These are phyloP conservation scores for Boletus sp. DNA, from an alignment of 1,284 basidiomycete species.

Conservation along the genomic window DNA sequence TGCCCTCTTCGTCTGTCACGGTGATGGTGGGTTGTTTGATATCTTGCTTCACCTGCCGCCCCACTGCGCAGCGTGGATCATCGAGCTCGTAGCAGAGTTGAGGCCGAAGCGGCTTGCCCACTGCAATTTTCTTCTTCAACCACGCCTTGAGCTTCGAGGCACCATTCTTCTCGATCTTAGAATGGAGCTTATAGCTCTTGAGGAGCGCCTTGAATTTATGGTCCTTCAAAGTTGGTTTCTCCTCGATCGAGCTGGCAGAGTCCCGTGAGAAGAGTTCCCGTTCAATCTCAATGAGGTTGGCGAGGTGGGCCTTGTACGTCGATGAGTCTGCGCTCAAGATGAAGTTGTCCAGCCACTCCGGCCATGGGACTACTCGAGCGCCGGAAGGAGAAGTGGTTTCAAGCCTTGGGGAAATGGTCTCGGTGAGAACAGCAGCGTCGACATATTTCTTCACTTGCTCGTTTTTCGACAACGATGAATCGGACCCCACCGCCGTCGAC, in stretches of 20 bases:
- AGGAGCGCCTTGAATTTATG: slow-evolving; percentile 40
- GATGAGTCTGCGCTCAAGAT: slow-evolving; percentile 40
- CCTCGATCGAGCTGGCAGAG: slow-evolving; percentile 30
- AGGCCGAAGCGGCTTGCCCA: slow-evolving; percentile 41
- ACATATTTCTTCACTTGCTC: slow-evolving; percentile 25
- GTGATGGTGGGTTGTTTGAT: slow-evolving; percentile 25
- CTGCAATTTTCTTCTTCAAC: slow-evolving; percentile 59
- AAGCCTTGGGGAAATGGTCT: slow-evolving; percentile 21
- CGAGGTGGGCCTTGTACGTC: slow-evolving; percentile 42
- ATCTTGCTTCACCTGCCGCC: slow-evolving; percentile 41
- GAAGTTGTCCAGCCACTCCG: slow-evolving; percentile 43
- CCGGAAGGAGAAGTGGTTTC: slow-evolving; percentile 32
- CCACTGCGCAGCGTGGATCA: slow-evolving; percentile 43
- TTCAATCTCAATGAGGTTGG: slow-evolving; percentile 45
- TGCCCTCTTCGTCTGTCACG: slow-evolving; percentile 33
- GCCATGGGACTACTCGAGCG: slow-evolving; percentile 41
- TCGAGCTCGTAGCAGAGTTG: slow-evolving; percentile 44
- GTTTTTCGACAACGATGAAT: slow-evolving; percentile 25
- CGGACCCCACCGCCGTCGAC: slow-evolving; percentile 46
- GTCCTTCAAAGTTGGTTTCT: slow-evolving; percentile 39
- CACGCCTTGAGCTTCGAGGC: slow-evolving; percentile 60
- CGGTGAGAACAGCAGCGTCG: slow-evolving; percentile 32
- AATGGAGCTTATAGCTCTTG: slow-evolving; percentile 45
- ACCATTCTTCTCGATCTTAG: slow-evolving; percentile 40
- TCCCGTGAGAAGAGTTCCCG: slow-evolving; percentile 40